Evolutionary conservation across 306 rosid species (phyloP).

Genomic region (Cucumis melo): DNA sequence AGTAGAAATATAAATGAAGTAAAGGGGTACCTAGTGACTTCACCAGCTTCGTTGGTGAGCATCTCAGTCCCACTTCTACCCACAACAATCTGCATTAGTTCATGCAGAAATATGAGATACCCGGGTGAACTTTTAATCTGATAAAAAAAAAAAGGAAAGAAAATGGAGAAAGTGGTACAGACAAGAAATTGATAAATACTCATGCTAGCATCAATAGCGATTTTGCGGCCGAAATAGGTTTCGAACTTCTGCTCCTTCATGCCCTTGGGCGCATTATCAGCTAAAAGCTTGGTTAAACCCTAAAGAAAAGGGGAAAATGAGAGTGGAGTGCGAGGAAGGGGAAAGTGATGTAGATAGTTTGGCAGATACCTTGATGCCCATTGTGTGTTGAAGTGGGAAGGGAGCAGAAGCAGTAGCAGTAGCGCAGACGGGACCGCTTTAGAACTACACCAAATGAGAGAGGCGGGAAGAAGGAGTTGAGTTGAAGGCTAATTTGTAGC

Average conservation of each 20-base stretch:
- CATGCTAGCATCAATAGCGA: conserved; percentile 95
- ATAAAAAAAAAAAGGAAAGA: not conserved
- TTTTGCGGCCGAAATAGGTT: conserved; percentile 85
- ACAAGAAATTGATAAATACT: conserved; percentile 98
- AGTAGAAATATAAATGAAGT: too few species aligned
- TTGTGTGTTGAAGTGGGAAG: not conserved
- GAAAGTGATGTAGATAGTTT: not conserved
- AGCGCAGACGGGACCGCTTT: not conserved
- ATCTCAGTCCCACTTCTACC: conserved; percentile 91
- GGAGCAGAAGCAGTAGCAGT: not conserved
- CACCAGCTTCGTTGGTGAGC: conserved; percentile 97
- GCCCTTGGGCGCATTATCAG: conserved; percentile 83
- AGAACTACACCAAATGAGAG: not conserved
- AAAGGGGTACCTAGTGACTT: conserved; percentile 67
- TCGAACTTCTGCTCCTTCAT: conserved; percentile 96
- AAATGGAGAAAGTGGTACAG: not conserved
- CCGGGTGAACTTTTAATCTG: not conserved
- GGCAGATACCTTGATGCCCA: conserved; percentile 69
- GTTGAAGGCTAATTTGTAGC: too few species aligned
- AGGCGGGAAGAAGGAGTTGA: not conserved
- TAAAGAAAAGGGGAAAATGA: conserved; percentile 11
- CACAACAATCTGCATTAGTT: conserved; percentile 70
- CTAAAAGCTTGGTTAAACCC: conserved; percentile 98
- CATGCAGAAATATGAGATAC: not conserved
- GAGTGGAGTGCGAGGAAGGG: not conserved